phyloP scores from a whole-genome alignment of 2,329 filamentous ascomycete genomes.

The Capronia epimyces region DNA sequence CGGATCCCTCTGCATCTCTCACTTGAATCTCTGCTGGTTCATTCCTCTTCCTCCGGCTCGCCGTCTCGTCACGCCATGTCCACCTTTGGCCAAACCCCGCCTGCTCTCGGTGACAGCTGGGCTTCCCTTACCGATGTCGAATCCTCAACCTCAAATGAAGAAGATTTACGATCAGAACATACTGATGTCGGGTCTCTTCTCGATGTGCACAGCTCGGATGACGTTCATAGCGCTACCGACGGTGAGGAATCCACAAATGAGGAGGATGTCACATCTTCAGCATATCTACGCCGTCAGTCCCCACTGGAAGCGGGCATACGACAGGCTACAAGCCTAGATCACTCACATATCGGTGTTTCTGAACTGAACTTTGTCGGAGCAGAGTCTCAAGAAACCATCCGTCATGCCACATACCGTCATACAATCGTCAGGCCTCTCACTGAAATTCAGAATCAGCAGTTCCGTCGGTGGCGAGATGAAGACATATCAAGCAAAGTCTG shows the following conservation, averaged over 20 bases:
- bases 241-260: conserved; percentile 33
- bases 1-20: conserved; percentile 21
- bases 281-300: conserved; percentile 3
- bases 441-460: conserved; percentile 22
- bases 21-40: conserved; percentile 25
- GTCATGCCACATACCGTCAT: background rate
- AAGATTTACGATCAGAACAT: conserved; percentile 42
- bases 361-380: background rate
- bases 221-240: conserved; percentile 42
- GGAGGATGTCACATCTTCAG: conserved; percentile 18
- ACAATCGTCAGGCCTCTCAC: conserved; percentile 15
- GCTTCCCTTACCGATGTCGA: conserved; percentile 42
- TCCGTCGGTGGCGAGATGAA: background rate
- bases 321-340: background rate
- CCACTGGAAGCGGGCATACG: background rate
- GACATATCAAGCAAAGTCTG: background rate
- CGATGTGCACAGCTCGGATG: conserved; percentile 39
- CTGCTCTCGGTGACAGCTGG: conserved; percentile 44
- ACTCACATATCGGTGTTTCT: background rate
- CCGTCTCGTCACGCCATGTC: conserved; percentile 13
- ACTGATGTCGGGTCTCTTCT: conserved; percentile 43
- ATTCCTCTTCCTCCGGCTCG: conserved; percentile 15
- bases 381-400: background rate
- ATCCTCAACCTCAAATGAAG: conserved; percentile 41
- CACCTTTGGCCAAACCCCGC: conserved; percentile 11